Base-by-base conservation (phyloP, 2,329 filamentous ascomycete species). In the Aspergillus texensis region DNA sequence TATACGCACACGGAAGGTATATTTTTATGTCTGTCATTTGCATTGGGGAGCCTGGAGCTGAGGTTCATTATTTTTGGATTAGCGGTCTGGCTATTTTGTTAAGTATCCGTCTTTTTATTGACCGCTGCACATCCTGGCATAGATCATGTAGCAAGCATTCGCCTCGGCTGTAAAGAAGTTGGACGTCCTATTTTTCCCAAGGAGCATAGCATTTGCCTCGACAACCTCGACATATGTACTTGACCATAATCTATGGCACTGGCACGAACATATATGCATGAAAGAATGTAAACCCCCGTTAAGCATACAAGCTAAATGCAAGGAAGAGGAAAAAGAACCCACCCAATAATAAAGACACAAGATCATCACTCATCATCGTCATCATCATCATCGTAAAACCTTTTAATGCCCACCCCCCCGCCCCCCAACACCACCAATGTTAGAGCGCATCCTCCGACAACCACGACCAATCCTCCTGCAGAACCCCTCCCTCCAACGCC, bases 391-490 rank as follows among this genome's bases (percentile, higher is more conserved):
- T 36, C 34, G 14, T 36, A 16, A 36, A 58, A 12, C 28, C 28
- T 24, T 52, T 52, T 58, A 9, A 26, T 21, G 10, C 19, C 16
- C 56, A 4, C n/a, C n/a, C 56, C 6, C 26, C 50, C 28, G 16
- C 28, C 10, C 19, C 30, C 26, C 26, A 28, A 28, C 26, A 54
- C 28, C 28, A n/a, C 52, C 16, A 54, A 28, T 24, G 52, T 55
- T 52, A 69, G 72, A 14, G 56, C 24, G 57, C 61, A 32, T 64
- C 57, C n/a, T 62, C 60, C 0, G 41, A 32, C 41, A 65, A 34
- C 63, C 63, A 65, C 3, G 48, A 57, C 61, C 63, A 65, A 30
- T 65, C 61, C 1, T 48, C 28, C 43, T 60, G 63, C 4, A 65
- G 45, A 21, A 65, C 61, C 16, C 43, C 63, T 6, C n/a, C 55